Evolutionary conservation across 2,329 filamentous ascomycete species (phyloP).

Genomic region (Chaetomium olivaceum): DNA sequence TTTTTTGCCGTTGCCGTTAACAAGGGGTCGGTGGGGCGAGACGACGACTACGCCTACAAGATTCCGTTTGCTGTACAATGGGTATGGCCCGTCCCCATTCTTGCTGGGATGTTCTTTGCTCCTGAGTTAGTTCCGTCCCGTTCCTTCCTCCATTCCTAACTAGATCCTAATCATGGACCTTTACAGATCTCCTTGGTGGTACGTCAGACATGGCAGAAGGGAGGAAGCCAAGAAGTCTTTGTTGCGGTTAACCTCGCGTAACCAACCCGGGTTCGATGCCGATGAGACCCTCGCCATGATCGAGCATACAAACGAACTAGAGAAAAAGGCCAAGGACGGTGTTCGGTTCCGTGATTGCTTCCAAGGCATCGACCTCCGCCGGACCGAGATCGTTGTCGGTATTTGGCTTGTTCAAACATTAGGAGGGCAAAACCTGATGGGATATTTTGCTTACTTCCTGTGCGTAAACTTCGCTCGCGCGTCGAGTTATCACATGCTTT

Average conservation of each 20-base stretch:
- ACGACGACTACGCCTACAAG: slow-evolving; percentile 47
- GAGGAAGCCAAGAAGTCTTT: slow-evolving; percentile 40
- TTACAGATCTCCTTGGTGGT: slow-evolving; percentile 46
- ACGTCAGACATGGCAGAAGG: slow-evolving; percentile 43
- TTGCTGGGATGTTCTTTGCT: slow-evolving; percentile 44
- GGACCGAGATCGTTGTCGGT: slow-evolving; percentile 44
- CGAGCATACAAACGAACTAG: slow-evolving; percentile 44
- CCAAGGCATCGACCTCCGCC: slow-evolving; percentile 42
- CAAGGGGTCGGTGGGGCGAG: slow-evolving; percentile 38
- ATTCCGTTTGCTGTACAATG: slow-evolving; percentile 53
- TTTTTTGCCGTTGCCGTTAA: slow-evolving; percentile 48
- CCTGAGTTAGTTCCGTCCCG: slow-evolving; percentile 40
- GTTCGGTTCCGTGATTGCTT: slow-evolving; percentile 47
- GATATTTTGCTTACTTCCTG: slow-evolving; percentile 37
- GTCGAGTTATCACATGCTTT: neutral
- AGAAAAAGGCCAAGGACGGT: slow-evolving; percentile 37
- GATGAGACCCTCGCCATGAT: slow-evolving; percentile 46
- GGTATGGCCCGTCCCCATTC: slow-evolving; percentile 47
- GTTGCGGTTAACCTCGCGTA: slow-evolving; percentile 36
- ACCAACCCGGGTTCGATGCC: slow-evolving; percentile 35
- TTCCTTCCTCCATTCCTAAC: neutral
- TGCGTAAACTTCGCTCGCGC: neutral
- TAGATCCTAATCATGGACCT: neutral
- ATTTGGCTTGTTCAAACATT: slow-evolving; percentile 29
- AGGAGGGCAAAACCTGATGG: slow-evolving; percentile 27